These are phyloP conservation scores for Hypoxylon sp. DNA, from an alignment of 2,329 filamentous ascomycete species.

Conservation along the genomic window DNA sequence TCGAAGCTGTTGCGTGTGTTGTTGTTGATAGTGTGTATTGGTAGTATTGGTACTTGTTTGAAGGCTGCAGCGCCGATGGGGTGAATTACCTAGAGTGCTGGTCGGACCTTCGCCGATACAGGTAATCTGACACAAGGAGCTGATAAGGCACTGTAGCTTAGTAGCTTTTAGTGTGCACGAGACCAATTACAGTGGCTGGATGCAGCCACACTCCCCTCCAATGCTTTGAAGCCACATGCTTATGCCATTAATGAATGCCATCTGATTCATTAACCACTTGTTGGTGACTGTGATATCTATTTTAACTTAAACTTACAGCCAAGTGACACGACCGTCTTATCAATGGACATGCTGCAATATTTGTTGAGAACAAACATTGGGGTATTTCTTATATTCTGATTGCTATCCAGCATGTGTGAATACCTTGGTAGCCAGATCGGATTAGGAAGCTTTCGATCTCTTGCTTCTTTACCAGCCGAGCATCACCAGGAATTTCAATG, in stretches of 20 bases:
- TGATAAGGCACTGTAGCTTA: slow-evolving; percentile 39
- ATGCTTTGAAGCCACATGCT: slow-evolving; percentile 30
- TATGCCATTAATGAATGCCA: slow-evolving; percentile 2
- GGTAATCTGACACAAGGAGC: slow-evolving; percentile 35
- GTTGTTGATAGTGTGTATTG: slow-evolving; percentile 23
- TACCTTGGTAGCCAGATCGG: background rate
- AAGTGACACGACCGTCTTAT: background rate
- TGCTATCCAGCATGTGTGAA: background rate
- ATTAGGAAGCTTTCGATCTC: slow-evolving; percentile 12
- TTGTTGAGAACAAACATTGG: no score
- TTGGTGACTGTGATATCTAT: background rate
- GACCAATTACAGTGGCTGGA: slow-evolving; percentile 37
- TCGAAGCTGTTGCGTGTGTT: slow-evolving; percentile 29
- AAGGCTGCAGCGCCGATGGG: slow-evolving; percentile 21
- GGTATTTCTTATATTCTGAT: no score
- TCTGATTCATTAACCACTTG: background rate
- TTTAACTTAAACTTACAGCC: background rate
- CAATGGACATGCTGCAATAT: no score
- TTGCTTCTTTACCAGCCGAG: background rate
- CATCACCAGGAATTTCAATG: background rate
- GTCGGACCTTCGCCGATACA: slow-evolving; percentile 38
- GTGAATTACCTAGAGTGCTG: background rate
- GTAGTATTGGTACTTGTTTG: slow-evolving; percentile 19
- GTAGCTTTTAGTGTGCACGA: slow-evolving; percentile 33
- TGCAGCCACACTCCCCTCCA: slow-evolving; percentile 28